Percentiles rank a stretch among this genome's conserved stretches.
phyloP scores from a whole-genome alignment of 768 basidiomycete genomes.

The Arthromyces matolae region DNA sequence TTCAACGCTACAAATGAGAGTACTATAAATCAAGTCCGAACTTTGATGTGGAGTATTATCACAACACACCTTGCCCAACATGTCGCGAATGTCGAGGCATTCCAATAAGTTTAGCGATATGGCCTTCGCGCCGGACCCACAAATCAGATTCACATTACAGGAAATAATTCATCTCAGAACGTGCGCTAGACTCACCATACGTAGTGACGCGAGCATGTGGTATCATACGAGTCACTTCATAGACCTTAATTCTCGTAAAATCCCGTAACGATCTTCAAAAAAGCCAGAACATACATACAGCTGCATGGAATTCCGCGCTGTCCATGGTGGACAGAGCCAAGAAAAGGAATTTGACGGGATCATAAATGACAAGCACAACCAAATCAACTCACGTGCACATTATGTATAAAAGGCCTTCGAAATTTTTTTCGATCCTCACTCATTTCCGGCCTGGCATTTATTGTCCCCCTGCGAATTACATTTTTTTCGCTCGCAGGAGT shows the following conservation, averaged over 20 bases:
- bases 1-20: slow-evolving; percentile 62
- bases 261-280: background rate
- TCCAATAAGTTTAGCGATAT: slow-evolving; percentile 75
- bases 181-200: slow-evolving; percentile 50
- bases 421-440: slow-evolving; percentile 21
- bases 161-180: no score
- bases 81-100: slow-evolving; percentile 79
- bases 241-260: slow-evolving; percentile 47
- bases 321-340: slow-evolving; percentile 38
- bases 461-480: slow-evolving; percentile 33
- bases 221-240: slow-evolving; percentile 66
- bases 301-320: slow-evolving; percentile 59
- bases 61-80: slow-evolving; percentile 69
- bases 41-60: no score
- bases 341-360: background rate
- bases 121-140: slow-evolving; percentile 41
- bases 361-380: slow-evolving; percentile 8
- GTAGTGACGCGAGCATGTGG: slow-evolving; percentile 67
- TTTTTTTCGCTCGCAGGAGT: slow-evolving; percentile 30
- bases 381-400: slow-evolving; percentile 12
- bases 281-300: slow-evolving; percentile 31
- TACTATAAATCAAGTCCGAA: no score
- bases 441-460: slow-evolving; percentile 31
- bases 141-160: background rate
- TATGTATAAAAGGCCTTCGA: slow-evolving; percentile 6